Base-by-base conservation (phyloP, 2,329 filamentous ascomycete genomes). In the Aspergillus fructus region DNA sequence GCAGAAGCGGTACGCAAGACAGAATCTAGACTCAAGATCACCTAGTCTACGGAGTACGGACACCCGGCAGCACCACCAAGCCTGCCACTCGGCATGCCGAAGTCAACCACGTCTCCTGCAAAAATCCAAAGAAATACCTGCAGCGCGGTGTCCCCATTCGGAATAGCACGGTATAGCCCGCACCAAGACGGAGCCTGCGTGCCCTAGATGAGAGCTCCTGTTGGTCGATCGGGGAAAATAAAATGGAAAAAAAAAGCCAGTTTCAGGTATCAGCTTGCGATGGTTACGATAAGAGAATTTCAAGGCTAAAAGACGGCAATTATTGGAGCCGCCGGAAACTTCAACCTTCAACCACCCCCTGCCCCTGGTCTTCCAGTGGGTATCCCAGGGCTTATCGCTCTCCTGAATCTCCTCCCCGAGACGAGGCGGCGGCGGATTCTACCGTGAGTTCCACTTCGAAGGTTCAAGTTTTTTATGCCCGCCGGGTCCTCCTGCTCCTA, bases 11-110 rank as follows among this genome's bases (percentile, higher is more conserved):
- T 37, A 49, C 47, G 33, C 53, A 51, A 27, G 17, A 56, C 46
- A 6, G 27, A 51, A 49, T 37, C 21, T 34, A 46, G 33, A 53
- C 47, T 50, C 53, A 53, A 56, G 57, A 54, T 42, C 27, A 30
- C 53, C 40, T 42, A 30, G 54, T 27, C 45, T 30, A 24, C 45
- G 45, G 24, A 34, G 27, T 39, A 62, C 61, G 58, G 56, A 58
- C 59, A 59, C 57, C 62, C 62, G 61, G 48, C 39, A 41, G 23
- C 48, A 21, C 19, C 17, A 40, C 33, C 27, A 13, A 23, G 23
- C 19, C 19, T 24, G 30, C 24, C 43, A 45, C 30, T 64, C 62
- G 62, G 62, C 62, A 62, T 64, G 60, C 62, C 62, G 62, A 64
- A 37, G 15, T 23, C 21, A 39, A 7, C 23, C 42, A 24, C 42